Evolutionary conservation across 108 stramenopile genomes (phyloP).

Genomic region (Cyclotella baltica): DNA sequence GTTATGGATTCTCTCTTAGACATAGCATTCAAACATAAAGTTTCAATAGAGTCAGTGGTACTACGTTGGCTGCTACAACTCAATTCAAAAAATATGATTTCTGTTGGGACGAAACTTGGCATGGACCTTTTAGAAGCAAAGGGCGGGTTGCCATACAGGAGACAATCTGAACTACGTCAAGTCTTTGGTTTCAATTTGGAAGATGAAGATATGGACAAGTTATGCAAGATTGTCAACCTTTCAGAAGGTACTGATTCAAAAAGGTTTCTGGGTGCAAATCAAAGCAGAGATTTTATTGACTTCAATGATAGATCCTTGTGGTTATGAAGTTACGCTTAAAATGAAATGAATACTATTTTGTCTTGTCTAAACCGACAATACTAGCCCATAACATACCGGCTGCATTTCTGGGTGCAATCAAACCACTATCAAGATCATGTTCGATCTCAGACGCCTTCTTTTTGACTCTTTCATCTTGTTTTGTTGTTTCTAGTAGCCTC

Average conservation of each 20-base stretch:
- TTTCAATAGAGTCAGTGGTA: constrained; percentile 64
- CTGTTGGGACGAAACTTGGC: constrained; percentile 39
- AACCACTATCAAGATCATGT: constrained; percentile 45
- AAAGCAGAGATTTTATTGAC: constrained; percentile 26
- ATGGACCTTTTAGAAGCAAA: constrained; percentile 41
- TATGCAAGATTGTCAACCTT: constrained; percentile 47
- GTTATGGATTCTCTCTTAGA: constrained; percentile 51
- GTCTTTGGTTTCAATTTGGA: constrained; percentile 77
- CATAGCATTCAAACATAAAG: constrained; percentile 66
- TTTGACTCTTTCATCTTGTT: constrained; percentile 41
- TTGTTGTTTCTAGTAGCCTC: constrained; percentile 22
- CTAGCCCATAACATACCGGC: constrained; percentile 48
- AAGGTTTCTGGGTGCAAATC: neutral
- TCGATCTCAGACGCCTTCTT: constrained; percentile 46
- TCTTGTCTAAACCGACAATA: constrained; percentile 10
- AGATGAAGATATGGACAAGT: constrained; percentile 67
- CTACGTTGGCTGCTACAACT: constrained; percentile 73
- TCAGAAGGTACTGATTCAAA: neutral
- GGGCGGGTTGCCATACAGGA: constrained; percentile 33
- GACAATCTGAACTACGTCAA: constrained; percentile 55
- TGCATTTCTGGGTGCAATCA: constrained; percentile 67
- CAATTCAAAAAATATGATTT: constrained; percentile 39
- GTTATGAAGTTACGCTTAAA: constrained; percentile 22
- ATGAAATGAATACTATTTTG: neutral
- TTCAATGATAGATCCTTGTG: constrained; percentile 43